A percentile compares a stretch with the other conserved stretches of the same genome.
These are phyloP conservation scores for Decorospora gaudefroyi DNA, from an alignment of 2,329 filamentous ascomycete genomes.

Conservation along the genomic window DNA sequence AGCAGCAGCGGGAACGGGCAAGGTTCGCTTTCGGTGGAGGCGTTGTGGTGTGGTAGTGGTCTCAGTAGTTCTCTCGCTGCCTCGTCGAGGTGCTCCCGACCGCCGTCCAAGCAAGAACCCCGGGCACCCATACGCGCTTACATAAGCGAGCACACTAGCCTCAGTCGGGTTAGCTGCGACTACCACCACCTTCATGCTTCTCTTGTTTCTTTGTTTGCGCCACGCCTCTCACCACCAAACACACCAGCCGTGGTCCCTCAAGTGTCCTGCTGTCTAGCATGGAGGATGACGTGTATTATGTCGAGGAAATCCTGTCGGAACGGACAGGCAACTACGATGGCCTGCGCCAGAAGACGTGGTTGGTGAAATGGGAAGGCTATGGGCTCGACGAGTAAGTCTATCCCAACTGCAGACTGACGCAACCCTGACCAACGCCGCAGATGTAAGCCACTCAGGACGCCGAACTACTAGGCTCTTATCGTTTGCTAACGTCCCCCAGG, in stretches of 20 bases:
- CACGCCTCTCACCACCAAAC: not conserved
- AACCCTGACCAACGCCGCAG: conserved; percentile 7
- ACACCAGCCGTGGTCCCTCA: no score
- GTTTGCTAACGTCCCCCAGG: conserved; percentile 16
- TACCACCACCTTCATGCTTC: not conserved
- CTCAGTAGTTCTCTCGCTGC: no score
- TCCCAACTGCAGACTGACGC: not conserved
- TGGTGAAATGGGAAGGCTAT: conserved; percentile 69
- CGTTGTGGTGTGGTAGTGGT: conserved; percentile 17
- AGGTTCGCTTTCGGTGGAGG: conserved; percentile 9
- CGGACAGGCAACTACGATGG: conserved; percentile 52
- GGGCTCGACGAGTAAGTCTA: conserved; percentile 45
- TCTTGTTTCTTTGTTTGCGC: conserved; percentile 7
- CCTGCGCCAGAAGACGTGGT: conserved; percentile 52
- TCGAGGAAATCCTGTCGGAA: conserved; percentile 34
- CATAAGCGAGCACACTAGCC: conserved; percentile 13
- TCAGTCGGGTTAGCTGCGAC: conserved; percentile 1
- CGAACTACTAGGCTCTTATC: not conserved
- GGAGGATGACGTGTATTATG: no score
- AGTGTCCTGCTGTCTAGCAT: no score
- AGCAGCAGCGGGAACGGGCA: conserved; percentile 2
- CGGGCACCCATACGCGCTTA: conserved; percentile 9
- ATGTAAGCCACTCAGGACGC: no score
- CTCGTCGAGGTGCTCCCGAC: conserved; percentile 16
- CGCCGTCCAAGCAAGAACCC: conserved; percentile 13